These are phyloP conservation scores for Torrubiella hemipterigena DNA, from an alignment of 2,329 filamentous ascomycete species.

Conservation along the genomic window DNA sequence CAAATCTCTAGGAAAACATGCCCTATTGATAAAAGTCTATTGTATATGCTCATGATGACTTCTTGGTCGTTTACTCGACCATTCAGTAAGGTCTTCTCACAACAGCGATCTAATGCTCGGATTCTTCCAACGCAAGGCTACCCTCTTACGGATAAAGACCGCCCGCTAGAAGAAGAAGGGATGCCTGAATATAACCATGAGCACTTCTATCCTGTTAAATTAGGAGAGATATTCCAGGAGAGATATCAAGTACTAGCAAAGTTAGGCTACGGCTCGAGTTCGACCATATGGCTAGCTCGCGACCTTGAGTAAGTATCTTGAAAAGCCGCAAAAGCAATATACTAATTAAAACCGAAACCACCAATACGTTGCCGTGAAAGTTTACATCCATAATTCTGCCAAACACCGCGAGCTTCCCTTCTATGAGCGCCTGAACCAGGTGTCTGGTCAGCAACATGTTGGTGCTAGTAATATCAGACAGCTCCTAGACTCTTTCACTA, in stretches of 20 bases:
- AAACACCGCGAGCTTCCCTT: constrained; percentile 12
- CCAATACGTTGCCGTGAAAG: constrained; percentile 19
- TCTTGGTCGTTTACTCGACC: too few species aligned
- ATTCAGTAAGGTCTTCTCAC: too few species aligned
- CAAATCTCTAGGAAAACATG: too few species aligned
- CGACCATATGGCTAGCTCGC: constrained; percentile 29
- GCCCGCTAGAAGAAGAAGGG: constrained; percentile 24
- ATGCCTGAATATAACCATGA: constrained; percentile 20
- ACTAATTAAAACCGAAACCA: constrained; percentile 7
- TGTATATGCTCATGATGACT: too few species aligned
- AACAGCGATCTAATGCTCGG: constrained; percentile 6
- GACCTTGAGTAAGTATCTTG: constrained; percentile 16
- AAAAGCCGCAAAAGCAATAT: background rate
- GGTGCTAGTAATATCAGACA: constrained; percentile 10
- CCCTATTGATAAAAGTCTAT: too few species aligned
- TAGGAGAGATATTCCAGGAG: constrained; percentile 23
- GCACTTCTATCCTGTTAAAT: constrained; percentile 23
- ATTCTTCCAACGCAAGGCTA: constrained; percentile 10
- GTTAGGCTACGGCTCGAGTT: constrained; percentile 26
- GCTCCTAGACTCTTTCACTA: constrained; percentile 11
- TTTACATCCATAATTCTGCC: constrained; percentile 14
- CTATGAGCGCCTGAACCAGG: constrained; percentile 6
- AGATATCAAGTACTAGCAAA: constrained; percentile 25
- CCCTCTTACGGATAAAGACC: constrained; percentile 6
- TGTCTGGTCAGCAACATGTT: constrained; percentile 4